phyloP scores from a whole-genome alignment of 805 yeast genomes.

The Saturnispora saitoi region DNA sequence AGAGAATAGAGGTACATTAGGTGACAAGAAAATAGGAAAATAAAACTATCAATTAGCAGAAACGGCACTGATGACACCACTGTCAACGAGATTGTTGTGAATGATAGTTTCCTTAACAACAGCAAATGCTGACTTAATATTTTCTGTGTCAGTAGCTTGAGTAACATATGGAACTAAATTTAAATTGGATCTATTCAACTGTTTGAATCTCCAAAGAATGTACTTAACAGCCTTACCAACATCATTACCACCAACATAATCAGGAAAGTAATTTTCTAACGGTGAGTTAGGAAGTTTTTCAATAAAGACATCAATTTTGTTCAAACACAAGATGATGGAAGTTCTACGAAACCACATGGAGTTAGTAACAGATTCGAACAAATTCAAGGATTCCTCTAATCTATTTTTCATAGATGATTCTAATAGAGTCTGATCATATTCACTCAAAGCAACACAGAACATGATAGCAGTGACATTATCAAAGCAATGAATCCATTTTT shows the following conservation, averaged over 20 bases:
- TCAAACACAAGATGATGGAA: constrained; percentile 76
- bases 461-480: constrained; percentile 85
- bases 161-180: constrained; percentile 86
- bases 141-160: constrained; percentile 89
- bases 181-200: constrained; percentile 72
- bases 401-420: constrained; percentile 74
- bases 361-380: constrained; percentile 86
- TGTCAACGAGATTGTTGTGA: constrained; percentile 47
- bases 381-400: constrained; percentile 69
- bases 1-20: not conserved
- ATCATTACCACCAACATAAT: constrained; percentile 83
- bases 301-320: constrained; percentile 84
- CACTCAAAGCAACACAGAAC: constrained; percentile 85
- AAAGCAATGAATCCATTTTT: constrained; percentile 95
- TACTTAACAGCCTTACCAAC: constrained; percentile 87
- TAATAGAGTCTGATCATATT: constrained; percentile 77
- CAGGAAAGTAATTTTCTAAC: constrained; percentile 75
- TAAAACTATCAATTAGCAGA: not conserved
- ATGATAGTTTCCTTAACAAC: constrained; percentile 51
- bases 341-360: constrained; percentile 89
- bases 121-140: constrained; percentile 69
- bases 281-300: constrained; percentile 79
- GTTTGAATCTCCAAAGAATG: constrained; percentile 82
- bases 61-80: constrained; percentile 35
- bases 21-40: not conserved